Evolutionary conservation across 495 filamentous ascomycete species (phyloP).

Genomic region (Penicillium psychrofluorescens): DNA sequence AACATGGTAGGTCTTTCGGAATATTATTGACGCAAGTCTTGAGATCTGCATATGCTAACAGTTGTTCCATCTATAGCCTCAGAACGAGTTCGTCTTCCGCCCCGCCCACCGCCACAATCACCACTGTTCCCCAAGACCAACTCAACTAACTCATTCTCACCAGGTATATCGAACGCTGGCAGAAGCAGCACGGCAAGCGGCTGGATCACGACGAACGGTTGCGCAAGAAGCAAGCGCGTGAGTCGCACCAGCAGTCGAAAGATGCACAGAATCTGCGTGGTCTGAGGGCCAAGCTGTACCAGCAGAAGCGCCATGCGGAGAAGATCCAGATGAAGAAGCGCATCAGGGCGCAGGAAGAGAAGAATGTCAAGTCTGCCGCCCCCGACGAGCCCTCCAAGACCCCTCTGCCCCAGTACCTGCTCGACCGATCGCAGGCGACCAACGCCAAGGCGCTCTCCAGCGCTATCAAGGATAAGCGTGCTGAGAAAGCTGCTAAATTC

Average conservation of each 20-base stretch:
- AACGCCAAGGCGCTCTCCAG: conserved; percentile 82
- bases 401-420: conserved; percentile 78
- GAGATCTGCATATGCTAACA: conserved; percentile 6
- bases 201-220: conserved; percentile 87
- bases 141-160: conserved; percentile 10
- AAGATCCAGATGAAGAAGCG: conserved; percentile 99
- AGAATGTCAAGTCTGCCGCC: conserved; percentile 88
- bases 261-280: conserved; percentile 89
- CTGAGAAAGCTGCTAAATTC: conserved; percentile 94
- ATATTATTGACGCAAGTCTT: not conserved
- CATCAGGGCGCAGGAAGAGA: conserved; percentile 90
- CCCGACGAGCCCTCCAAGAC: conserved; percentile 63
- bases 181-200: conserved; percentile 72
- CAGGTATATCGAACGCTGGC: conserved; percentile 81
- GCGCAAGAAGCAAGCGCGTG: conserved; percentile 82
- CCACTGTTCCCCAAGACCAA: too few species aligned
- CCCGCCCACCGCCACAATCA: conserved; percentile 2
- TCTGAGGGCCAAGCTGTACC: conserved; percentile 87
- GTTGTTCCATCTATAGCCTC: conserved; percentile 49
- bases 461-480: conserved; percentile 82
- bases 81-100: conserved; percentile 59
- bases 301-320: conserved; percentile 87
- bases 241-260: conserved; percentile 74
- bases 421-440: conserved; percentile 78
- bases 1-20: conserved; percentile 27